Percentiles rank a stretch among this genome's conserved stretches.
Conservation (phyloP, 257 asterid genomes). For the Lycium barbarum region DNA sequence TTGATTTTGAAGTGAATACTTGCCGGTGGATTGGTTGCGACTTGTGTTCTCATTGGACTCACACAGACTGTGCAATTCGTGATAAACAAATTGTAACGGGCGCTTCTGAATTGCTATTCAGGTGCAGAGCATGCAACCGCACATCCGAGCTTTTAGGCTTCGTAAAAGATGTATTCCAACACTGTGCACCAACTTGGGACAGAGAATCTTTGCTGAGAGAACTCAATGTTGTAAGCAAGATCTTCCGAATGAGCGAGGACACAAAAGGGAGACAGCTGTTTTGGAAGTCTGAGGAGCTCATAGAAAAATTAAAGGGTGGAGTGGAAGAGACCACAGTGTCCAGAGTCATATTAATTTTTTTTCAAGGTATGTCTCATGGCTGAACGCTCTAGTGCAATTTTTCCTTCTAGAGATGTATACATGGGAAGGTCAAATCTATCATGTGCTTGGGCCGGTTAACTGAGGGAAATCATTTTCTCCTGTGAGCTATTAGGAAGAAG, state of each 20-base stretch:
- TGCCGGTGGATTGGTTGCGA: constrained; percentile 96
- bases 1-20: constrained; percentile 90
- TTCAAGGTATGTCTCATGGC: constrained; percentile 65
- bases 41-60: constrained; percentile 93
- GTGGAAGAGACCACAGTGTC: constrained; percentile 64
- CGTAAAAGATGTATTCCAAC: constrained; percentile 95
- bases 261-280: constrained; percentile 68
- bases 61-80: constrained; percentile 90
- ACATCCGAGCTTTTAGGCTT: constrained; percentile 87
- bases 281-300: constrained; percentile 83
- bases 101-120: constrained; percentile 77
- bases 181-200: constrained; percentile 92
- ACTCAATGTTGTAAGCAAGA: constrained; percentile 79
- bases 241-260: constrained; percentile 84
- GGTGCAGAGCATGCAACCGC: constrained; percentile 80
- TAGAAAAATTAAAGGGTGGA: constrained; percentile 69
- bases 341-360: constrained; percentile 64
- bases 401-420: not conserved
- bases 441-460: not conserved
- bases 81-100: constrained; percentile 82
- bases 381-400: not conserved
- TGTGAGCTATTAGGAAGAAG: not conserved
- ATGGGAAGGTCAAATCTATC: not conserved
- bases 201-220: constrained; percentile 80
- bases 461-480: not conserved